Conservation (phyloP, 495 filamentous ascomycete species). For the Lophium mytilinum region DNA sequence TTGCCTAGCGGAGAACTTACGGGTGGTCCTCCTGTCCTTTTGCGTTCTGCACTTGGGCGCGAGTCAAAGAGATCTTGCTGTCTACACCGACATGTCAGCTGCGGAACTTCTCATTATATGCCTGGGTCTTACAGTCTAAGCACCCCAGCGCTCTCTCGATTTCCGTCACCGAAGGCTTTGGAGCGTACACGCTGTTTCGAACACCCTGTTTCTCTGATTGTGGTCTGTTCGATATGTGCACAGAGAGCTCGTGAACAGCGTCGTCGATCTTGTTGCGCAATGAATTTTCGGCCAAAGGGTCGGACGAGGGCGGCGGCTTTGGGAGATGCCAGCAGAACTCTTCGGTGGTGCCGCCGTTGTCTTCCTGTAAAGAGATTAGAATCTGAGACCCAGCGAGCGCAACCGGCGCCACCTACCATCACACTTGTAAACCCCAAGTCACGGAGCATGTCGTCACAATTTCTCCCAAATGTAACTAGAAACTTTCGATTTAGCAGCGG, state of each 20-base stretch:
- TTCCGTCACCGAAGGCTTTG: slow-evolving; percentile 32
- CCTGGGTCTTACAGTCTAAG: slow-evolving; percentile 37
- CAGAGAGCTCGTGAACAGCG: slow-evolving; percentile 40
- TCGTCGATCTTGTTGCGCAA: slow-evolving; percentile 48
- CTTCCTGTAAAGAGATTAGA: slow-evolving; percentile 13
- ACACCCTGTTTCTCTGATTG: slow-evolving; percentile 38
- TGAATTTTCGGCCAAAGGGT: slow-evolving; percentile 40
- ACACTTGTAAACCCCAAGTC: slow-evolving; percentile 51
- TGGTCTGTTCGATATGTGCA: slow-evolving; percentile 8
- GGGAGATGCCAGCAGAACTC: slow-evolving; percentile 37
- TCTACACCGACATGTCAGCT: slow-evolving; percentile 18
- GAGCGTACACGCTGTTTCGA: slow-evolving; percentile 29
- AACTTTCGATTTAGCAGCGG: slow-evolving; percentile 65
- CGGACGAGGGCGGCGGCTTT: slow-evolving; percentile 30
- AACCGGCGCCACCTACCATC: slow-evolving; percentile 12
- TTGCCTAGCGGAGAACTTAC: neutral
- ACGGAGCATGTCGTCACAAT: slow-evolving; percentile 54
- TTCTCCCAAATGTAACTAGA: slow-evolving; percentile 55
- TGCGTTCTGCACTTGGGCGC: neutral
- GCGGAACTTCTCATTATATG: neutral
- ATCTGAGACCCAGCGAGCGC: neutral
- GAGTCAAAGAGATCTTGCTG: slow-evolving; percentile 14
- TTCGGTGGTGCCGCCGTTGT: slow-evolving; percentile 18
- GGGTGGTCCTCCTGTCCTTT: slow-evolving; percentile 30
- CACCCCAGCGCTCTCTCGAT: slow-evolving; percentile 43